phyloP scores from a whole-genome alignment of 352 stramenopile genomes.

The Globisporangium megalacanthum region DNA sequence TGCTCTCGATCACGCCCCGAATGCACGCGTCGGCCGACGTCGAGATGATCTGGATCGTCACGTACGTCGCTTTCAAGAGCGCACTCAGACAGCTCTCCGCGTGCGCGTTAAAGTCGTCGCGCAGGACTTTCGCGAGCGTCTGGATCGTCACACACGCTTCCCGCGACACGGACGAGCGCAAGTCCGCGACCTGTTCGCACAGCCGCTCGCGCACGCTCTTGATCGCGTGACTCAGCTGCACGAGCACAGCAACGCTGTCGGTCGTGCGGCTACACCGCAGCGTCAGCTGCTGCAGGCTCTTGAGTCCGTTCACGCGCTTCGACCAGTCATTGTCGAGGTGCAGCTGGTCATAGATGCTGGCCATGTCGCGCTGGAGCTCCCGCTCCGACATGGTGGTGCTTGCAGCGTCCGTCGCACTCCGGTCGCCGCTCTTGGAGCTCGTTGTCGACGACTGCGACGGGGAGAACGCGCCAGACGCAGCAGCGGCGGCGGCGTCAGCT shows the following conservation, averaged over 20 bases:
- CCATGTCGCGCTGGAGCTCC: conserved; percentile 58
- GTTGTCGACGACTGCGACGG: conserved; percentile 36
- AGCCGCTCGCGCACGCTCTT: conserved; percentile 55
- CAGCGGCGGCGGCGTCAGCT: conserved; percentile 3
- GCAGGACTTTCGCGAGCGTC: conserved; percentile 44
- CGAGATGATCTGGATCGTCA: conserved; percentile 85
- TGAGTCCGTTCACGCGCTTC: conserved; percentile 64
- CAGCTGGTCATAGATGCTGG: conserved; percentile 49
- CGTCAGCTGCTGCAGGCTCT: conserved; percentile 51
- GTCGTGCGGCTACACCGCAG: conserved; percentile 33
- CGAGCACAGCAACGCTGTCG: conserved; percentile 15
- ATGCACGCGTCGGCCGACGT: conserved; percentile 69
- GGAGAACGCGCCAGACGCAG: conserved; percentile 21
- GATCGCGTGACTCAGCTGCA: conserved; percentile 34
- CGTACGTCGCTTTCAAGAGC: conserved; percentile 80
- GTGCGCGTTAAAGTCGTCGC: conserved; percentile 71
- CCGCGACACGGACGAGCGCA: conserved; percentile 71
- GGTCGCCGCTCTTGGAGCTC: conserved; percentile 23
- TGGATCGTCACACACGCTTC: conserved; percentile 76
- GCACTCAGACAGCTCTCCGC: conserved; percentile 67
- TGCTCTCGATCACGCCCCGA: conserved; percentile 71
- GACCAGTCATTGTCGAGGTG: conserved; percentile 70
- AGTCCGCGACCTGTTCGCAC: conserved; percentile 65
- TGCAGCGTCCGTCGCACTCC: conserved; percentile 1
- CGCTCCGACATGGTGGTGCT: conserved; percentile 37